A percentile compares a stretch with the other conserved stretches of the same genome.
These are phyloP conservation scores for Pholiota conissans DNA, from an alignment of 768 basidiomycete genomes.

Conservation along the genomic window DNA sequence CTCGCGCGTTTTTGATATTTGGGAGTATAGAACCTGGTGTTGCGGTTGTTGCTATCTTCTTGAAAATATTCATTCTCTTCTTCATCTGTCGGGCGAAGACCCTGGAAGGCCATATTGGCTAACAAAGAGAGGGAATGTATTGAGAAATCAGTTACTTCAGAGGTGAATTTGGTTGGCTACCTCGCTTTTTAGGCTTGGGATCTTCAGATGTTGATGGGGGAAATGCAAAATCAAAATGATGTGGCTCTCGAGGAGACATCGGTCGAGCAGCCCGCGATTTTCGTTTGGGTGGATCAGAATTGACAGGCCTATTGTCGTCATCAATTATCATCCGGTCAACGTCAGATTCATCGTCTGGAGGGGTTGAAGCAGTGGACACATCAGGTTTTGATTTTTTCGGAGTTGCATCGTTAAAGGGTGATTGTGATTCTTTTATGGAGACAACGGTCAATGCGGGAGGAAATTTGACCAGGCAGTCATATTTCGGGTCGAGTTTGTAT, in stretches of 20 bases:
- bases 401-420: neutral
- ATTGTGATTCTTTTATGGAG: constrained; percentile 20
- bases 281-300: constrained; percentile 1
- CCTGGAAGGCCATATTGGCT: constrained; percentile 36
- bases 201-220: constrained; percentile 12
- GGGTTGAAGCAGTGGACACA: neutral
- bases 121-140: neutral
- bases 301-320: constrained; percentile 12
- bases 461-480: constrained; percentile 59
- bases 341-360: constrained; percentile 18
- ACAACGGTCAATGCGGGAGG: constrained; percentile 40
- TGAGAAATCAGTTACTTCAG: too few relatives aligned
- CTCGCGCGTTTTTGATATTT: constrained; percentile 49
- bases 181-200: constrained; percentile 48
- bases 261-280: constrained; percentile 3
- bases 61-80: constrained; percentile 27
- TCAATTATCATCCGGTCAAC: constrained; percentile 21
- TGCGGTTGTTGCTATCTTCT: constrained; percentile 33
- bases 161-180: constrained; percentile 34
- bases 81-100: constrained; percentile 32
- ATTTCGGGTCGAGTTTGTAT: constrained; percentile 77
- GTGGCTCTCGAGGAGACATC: constrained; percentile 10
- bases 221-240: constrained; percentile 10
- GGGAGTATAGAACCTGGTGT: constrained; percentile 30
- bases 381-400: neutral